phyloP scores from a whole-genome alignment of 768 basidiomycete species.

The Collybia sp. region DNA sequence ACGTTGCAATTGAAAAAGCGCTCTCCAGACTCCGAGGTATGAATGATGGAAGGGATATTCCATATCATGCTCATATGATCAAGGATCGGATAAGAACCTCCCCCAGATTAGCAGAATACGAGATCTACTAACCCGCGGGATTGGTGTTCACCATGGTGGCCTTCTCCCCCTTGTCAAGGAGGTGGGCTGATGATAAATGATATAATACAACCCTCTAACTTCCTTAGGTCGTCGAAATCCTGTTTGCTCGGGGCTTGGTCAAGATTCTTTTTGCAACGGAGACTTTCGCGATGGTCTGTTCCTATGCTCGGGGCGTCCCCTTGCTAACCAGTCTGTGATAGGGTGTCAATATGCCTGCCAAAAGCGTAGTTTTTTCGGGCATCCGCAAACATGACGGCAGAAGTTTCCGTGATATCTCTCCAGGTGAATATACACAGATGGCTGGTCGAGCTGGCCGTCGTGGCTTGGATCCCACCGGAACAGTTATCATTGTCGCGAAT shows the following conservation, averaged over 20 bases:
- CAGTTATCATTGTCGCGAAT: constrained; percentile 85
- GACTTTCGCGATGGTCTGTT: constrained; percentile 93
- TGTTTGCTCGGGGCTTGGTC: constrained; percentile 93
- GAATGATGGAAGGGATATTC: constrained; percentile 2
- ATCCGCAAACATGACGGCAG: constrained; percentile 95
- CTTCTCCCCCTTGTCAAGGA: constrained; percentile 96
- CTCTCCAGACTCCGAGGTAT: constrained; percentile 86
- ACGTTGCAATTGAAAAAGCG: constrained; percentile 90
- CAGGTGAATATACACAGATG: constrained; percentile 98
- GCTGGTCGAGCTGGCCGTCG: constrained; percentile 96
- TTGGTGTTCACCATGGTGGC: constrained; percentile 97
- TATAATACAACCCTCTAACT: constrained; percentile 4
- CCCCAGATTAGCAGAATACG: constrained; percentile 93
- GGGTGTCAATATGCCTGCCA: constrained; percentile 99
- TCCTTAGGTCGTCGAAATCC: constrained; percentile 84
- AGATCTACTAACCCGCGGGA: constrained; percentile 85
- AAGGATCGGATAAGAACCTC: constrained; percentile 86
- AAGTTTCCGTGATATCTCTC: constrained; percentile 83
- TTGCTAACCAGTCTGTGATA: constrained; percentile 23
- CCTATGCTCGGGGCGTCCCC: neutral
- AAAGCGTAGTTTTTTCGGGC: constrained; percentile 93
- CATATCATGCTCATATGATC: constrained; percentile 1
- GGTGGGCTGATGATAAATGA: constrained; percentile 34
- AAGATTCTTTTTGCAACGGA: constrained; percentile 98
- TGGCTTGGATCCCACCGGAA: constrained; percentile 92